phyloP scores from a whole-genome alignment of 2,329 filamentous ascomycete genomes.

The Aspergillus japonicus region DNA sequence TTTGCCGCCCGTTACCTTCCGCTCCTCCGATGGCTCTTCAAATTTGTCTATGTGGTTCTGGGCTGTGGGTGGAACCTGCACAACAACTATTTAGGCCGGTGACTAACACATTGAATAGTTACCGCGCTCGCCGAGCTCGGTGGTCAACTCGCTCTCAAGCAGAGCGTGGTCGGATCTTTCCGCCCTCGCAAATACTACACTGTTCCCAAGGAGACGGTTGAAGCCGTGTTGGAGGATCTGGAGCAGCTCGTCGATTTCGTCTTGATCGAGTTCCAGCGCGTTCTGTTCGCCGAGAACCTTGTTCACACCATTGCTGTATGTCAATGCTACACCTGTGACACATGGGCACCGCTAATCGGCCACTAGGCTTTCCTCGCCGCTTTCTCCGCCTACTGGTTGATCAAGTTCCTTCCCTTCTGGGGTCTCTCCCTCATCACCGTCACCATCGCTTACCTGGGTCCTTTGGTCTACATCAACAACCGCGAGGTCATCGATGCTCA shows the following conservation, averaged over 20 bases:
- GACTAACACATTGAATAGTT: slow-evolving; percentile 38
- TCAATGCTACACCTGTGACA: background rate
- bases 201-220: slow-evolving; percentile 62
- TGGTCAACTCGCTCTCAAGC: slow-evolving; percentile 56
- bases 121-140: slow-evolving; percentile 59
- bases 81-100: background rate
- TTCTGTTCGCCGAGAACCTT: slow-evolving; percentile 66
- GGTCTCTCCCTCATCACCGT: slow-evolving; percentile 59
- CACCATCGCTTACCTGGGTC: slow-evolving; percentile 57
- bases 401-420: slow-evolving; percentile 66
- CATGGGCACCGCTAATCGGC: background rate
- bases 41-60: slow-evolving; percentile 58
- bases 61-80: slow-evolving; percentile 48
- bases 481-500: slow-evolving; percentile 63
- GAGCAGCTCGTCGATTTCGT: slow-evolving; percentile 68
- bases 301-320: slow-evolving; percentile 60
- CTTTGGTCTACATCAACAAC: slow-evolving; percentile 65
- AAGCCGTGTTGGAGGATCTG: slow-evolving; percentile 60
- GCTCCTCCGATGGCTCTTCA: slow-evolving; percentile 61
- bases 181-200: slow-evolving; percentile 65
- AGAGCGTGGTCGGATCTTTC: slow-evolving; percentile 60
- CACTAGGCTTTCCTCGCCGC: slow-evolving; percentile 58
- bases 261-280: slow-evolving; percentile 65
- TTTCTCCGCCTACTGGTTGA: slow-evolving; percentile 62
- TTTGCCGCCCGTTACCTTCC: slow-evolving; percentile 64